phyloP scores from a whole-genome alignment of 106 monocot genomes.

The Phalaenopsis aphrodite region DNA sequence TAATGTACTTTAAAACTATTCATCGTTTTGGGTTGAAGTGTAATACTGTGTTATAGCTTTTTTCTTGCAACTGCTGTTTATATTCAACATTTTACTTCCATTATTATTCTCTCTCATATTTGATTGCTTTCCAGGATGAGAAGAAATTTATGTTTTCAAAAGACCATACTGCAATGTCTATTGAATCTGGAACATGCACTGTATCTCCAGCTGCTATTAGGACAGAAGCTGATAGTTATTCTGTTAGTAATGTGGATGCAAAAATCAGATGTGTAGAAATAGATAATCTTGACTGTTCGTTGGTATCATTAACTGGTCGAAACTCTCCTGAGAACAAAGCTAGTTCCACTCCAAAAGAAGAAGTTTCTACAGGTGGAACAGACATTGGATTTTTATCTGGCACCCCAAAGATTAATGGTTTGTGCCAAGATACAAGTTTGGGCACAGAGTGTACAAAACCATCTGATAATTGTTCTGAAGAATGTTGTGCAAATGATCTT shows the following conservation, averaged over 20 bases:
- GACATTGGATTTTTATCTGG: background rate
- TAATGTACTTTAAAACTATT: background rate
- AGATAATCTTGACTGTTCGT: background rate
- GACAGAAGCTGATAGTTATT: slow-evolving; percentile 42
- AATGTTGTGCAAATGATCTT: background rate
- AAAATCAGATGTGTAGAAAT: background rate
- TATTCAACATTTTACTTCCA: background rate
- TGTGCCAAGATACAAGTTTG: background rate
- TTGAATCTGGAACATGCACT: slow-evolving; percentile 78
- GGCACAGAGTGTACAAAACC: background rate
- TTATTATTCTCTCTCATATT: background rate
- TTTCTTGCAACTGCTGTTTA: background rate
- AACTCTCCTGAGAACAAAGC: background rate
- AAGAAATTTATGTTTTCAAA: slow-evolving; percentile 3
- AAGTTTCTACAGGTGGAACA: background rate
- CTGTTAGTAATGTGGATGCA: slow-evolving; percentile 11
- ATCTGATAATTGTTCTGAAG: slow-evolving; percentile 3
- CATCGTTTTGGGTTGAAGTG: background rate
- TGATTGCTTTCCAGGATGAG: background rate
- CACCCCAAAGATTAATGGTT: background rate
- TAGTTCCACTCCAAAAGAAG: background rate
- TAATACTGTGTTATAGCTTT: background rate
- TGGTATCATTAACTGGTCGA: background rate
- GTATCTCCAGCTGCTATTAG: slow-evolving; percentile 63
- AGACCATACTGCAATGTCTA: slow-evolving; percentile 7